Percentiles rank a stretch among this genome's conserved stretches.
Evolutionary conservation across 345 rosid genomes (phyloP).

Genomic region (Salix viminalis): DNA sequence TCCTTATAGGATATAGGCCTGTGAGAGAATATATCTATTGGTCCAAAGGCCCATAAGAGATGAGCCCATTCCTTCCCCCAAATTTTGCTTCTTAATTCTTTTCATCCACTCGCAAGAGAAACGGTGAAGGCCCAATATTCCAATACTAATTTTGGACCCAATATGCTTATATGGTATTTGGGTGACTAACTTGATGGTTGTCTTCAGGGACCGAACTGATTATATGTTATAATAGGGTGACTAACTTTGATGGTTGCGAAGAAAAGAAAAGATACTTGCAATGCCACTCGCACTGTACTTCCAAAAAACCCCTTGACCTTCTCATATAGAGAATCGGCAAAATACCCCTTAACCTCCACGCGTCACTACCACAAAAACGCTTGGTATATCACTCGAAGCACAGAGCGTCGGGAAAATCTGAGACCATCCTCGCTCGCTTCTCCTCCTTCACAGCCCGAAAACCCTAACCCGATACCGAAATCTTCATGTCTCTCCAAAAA

Average conservation of each 20-base stretch:
- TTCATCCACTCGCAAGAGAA: not conserved
- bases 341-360: not conserved
- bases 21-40: too few relatives aligned
- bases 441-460: not conserved
- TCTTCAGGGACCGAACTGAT: too few relatives aligned
- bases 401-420: slow-evolving; percentile 3
- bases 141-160: not conserved
- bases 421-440: not conserved
- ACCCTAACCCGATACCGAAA: slow-evolving; percentile 5
- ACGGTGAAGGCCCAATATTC: not conserved
- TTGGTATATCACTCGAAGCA: not conserved
- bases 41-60: not conserved
- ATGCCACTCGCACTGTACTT: slow-evolving; percentile 6
- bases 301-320: not conserved
- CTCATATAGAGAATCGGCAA: not conserved
- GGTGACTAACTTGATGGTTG: too few relatives aligned
- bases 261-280: not conserved
- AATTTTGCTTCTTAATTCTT: too few relatives aligned
- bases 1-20: too few relatives aligned
- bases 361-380: slow-evolving; percentile 5
- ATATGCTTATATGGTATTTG: too few relatives aligned
- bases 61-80: not conserved
- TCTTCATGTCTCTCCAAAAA: not conserved
- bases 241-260: too few relatives aligned
- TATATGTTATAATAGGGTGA: too few relatives aligned